A percentile compares a stretch with the other conserved stretches of the same genome.
Evolutionary conservation across 1,284 basidiomycete species (phyloP).

Genomic region (Moesziomyces parantarcticus): DNA sequence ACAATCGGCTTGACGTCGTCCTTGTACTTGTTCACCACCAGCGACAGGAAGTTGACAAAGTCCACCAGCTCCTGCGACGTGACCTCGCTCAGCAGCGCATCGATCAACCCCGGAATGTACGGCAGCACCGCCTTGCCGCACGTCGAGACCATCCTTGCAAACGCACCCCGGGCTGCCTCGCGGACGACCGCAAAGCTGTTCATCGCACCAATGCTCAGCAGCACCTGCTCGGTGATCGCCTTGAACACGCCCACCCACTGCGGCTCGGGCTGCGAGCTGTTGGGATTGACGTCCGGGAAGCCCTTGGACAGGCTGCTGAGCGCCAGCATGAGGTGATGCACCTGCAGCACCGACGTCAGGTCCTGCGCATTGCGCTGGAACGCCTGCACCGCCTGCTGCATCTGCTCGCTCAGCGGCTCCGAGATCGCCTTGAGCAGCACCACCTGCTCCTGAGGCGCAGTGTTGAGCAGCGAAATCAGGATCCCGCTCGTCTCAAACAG

Average conservation of each 20-base stretch:
- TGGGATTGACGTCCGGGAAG: constrained; percentile 75
- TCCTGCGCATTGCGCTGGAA: constrained; percentile 70
- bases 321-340: constrained; percentile 96
- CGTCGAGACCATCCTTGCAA: constrained; percentile 89
- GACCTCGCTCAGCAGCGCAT: constrained; percentile 87
- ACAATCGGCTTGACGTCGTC: constrained; percentile 85
- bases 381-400: constrained; percentile 76
- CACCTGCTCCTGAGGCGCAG: constrained; percentile 77
- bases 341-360: constrained; percentile 80
- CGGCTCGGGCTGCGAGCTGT: constrained; percentile 74
- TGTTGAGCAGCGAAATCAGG: constrained; percentile 81
- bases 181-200: constrained; percentile 87
- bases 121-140: constrained; percentile 80
- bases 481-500: constrained; percentile 92
- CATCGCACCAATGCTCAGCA: constrained; percentile 88
- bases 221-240: constrained; percentile 86
- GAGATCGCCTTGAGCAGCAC: constrained; percentile 76
- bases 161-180: constrained; percentile 85
- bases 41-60: constrained; percentile 91
- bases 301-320: constrained; percentile 95
- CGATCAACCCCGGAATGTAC: constrained; percentile 86
- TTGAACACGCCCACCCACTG: constrained; percentile 83
- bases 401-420: constrained; percentile 81
- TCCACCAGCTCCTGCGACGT: constrained; percentile 92
- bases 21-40: constrained; percentile 91